Evolutionary conservation across 495 filamentous ascomycete genomes (phyloP).

Genomic region (Lasiosphaeria ovina): DNA sequence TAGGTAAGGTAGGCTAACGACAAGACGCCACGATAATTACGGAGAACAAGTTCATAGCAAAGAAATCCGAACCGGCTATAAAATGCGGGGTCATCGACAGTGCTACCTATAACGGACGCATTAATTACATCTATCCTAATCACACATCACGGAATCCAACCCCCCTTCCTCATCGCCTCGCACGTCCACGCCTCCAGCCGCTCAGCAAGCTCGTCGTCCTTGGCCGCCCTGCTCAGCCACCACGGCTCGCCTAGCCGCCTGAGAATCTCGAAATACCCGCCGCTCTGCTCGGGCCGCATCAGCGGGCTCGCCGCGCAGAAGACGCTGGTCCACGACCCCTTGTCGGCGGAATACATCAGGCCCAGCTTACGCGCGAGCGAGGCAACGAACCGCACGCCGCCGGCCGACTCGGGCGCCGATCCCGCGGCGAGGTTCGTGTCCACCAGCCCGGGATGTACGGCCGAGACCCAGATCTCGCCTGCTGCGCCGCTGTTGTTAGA

Average conservation of each 20-base stretch:
- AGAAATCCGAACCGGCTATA: no score
- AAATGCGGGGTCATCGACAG: no score
- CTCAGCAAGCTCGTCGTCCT: constrained; percentile 23
- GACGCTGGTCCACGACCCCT: constrained; percentile 33
- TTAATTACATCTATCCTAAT: no score
- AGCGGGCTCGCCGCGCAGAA: constrained; percentile 19
- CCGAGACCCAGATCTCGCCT: constrained; percentile 40
- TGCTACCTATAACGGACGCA: no score
- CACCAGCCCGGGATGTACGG: constrained; percentile 44
- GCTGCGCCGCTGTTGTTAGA: no score
- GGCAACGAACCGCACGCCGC: constrained; percentile 6
- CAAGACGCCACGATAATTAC: no score
- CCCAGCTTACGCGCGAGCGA: constrained; percentile 20
- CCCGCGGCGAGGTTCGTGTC: constrained; percentile 15
- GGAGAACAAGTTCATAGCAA: no score
- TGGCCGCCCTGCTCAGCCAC: constrained; percentile 11
- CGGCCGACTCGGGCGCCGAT: no score
- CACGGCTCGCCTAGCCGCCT: constrained; percentile 10
- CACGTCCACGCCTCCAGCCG: constrained; percentile 31
- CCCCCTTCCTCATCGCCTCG: constrained; percentile 26
- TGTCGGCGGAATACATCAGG: constrained; percentile 31
- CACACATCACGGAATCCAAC: constrained; percentile 16
- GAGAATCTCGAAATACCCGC: constrained; percentile 9
- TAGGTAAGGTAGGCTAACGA: no score
- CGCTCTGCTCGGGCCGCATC: constrained; percentile 12